Conservation (phyloP, 139 green algal species). For the Chlamydomonas applanata region DNA sequence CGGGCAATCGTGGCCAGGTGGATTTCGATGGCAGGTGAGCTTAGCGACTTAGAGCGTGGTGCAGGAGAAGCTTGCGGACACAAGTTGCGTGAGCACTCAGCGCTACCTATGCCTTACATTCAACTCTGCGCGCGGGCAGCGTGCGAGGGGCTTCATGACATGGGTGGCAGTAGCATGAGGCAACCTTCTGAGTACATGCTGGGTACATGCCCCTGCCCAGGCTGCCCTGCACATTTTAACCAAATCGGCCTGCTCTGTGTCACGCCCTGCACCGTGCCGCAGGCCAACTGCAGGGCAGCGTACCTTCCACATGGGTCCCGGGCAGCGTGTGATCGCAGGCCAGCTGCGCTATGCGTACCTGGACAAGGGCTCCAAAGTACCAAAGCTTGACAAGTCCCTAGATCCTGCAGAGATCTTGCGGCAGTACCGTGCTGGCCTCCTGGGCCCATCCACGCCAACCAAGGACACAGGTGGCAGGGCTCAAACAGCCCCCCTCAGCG, state of each 20-base stretch:
- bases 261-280: not conserved
- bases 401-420: slow-evolving; percentile 3
- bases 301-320: not conserved
- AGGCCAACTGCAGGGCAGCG: not conserved
- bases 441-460: not conserved
- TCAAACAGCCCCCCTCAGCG: not conserved
- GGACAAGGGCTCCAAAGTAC: not conserved
- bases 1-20: not conserved
- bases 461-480: not conserved
- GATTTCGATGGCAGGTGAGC: not conserved
- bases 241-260: no score
- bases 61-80: no score
- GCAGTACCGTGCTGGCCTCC: not conserved
- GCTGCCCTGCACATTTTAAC: no score
- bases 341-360: not conserved
- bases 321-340: not conserved
- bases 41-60: no score
- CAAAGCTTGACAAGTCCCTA: not conserved
- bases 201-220: not conserved
- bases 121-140: no score
- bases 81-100: not conserved
- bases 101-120: not conserved
- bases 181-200: no score
- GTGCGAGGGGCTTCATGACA: no score
- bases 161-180: no score